These are phyloP conservation scores for Russula foetens DNA, from an alignment of 768 basidiomycete species.

Conservation along the genomic window DNA sequence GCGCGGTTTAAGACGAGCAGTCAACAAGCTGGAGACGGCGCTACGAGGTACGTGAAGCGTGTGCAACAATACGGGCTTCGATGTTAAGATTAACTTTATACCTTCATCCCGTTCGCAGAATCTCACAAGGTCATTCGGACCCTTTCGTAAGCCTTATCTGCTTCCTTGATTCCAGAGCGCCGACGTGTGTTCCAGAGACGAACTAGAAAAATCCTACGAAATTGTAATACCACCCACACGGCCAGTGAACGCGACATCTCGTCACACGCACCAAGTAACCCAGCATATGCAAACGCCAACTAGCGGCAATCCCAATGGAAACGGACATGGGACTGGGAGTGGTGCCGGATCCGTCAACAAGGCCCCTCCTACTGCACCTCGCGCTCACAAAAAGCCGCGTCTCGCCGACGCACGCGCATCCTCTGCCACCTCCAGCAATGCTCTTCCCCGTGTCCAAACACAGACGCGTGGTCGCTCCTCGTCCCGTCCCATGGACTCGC, in stretches of 20 bases:
- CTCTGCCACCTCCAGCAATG: constrained; percentile 11
- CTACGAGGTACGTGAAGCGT: constrained; percentile 51
- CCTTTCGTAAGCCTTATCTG: constrained; percentile 52
- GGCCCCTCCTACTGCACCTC: constrained; percentile 68
- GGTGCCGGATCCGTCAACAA: constrained; percentile 31
- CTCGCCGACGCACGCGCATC: constrained; percentile 41
- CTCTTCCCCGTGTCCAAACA: constrained; percentile 19
- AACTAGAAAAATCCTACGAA: constrained; percentile 71
- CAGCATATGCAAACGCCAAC: constrained; percentile 22
- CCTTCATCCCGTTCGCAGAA: constrained; percentile 36
- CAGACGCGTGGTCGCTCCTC: constrained; percentile 9
- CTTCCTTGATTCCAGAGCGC: constrained; percentile 1
- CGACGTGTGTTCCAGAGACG: constrained; percentile 40
- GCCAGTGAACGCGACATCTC: constrained; percentile 32
- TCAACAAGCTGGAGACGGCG: constrained; percentile 63
- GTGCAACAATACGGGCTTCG: constrained; percentile 1
- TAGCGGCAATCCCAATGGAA: constrained; percentile 22
- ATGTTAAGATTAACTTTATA: constrained; percentile 1
- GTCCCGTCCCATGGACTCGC: constrained; percentile 18
- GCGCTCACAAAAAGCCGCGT: constrained; percentile 74
- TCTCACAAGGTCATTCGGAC: constrained; percentile 65
- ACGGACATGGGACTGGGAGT: constrained; percentile 22
- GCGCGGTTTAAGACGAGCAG: constrained; percentile 55
- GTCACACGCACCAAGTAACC: constrained; percentile 35
- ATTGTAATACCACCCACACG: constrained; percentile 42